A percentile compares a stretch with the other conserved stretches of the same genome.
phyloP scores from a whole-genome alignment of 345 rosid genomes.

The Salix suchowensis region DNA sequence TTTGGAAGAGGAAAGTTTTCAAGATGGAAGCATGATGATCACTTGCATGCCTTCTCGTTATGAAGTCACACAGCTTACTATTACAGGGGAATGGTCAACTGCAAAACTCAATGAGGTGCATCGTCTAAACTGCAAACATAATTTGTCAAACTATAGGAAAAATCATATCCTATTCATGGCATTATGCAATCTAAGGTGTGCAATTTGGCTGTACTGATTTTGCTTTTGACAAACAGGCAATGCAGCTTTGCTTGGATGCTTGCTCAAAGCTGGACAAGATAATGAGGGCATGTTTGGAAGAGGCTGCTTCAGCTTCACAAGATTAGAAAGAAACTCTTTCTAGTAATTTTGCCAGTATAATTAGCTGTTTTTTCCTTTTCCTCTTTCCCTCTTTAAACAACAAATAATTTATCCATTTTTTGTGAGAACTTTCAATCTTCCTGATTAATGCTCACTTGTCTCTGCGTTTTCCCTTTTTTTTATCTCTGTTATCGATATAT shows the following conservation, averaged over 20 bases:
- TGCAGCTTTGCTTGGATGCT: constrained; percentile 91
- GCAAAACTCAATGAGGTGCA: constrained; percentile 72
- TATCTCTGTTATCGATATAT: background rate
- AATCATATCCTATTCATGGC: background rate
- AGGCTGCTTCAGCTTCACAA: constrained; percentile 48
- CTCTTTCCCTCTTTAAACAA: background rate
- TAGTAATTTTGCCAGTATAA: background rate
- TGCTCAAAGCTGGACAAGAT: constrained; percentile 69
- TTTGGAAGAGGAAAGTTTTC: constrained; percentile 77
- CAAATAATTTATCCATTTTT: background rate
- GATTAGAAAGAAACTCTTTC: constrained; percentile 24
- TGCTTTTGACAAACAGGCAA: constrained; percentile 50
- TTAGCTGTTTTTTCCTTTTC: background rate
- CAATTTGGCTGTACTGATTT: background rate
- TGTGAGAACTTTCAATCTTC: background rate
- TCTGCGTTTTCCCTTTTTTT: background rate
- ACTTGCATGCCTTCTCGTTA: constrained; percentile 86
- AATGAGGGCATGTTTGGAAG: constrained; percentile 81
- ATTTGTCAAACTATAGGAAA: background rate
- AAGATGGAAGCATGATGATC: constrained; percentile 81
- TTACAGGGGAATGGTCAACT: constrained; percentile 87
- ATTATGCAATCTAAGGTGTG: background rate
- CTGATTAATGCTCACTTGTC: background rate
- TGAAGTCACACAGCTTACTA: constrained; percentile 77
- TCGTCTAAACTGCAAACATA: background rate